Evolutionary conservation across 1,284 basidiomycete genomes (phyloP), one percentile per base, ranked within the genome.

Genomic region (Apiotrichum laibachii): DNA sequence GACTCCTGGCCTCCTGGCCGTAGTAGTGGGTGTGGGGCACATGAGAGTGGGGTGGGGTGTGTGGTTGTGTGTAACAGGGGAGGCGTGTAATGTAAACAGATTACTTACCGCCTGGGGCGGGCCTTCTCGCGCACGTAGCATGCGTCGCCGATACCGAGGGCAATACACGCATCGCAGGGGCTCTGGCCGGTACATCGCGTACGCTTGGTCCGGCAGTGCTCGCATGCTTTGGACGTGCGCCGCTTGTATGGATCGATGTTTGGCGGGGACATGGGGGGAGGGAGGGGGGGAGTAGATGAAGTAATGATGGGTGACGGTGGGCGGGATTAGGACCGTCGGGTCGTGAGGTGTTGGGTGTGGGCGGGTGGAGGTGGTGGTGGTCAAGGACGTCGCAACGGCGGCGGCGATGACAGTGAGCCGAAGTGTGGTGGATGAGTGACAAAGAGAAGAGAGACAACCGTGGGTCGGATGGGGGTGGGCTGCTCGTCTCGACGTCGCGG

Each of bases 101-200:
- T 31, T 18, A 66, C 66, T 61, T 56, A 68, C 67, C 67, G 56
- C n/a, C 63, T 42, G 3, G 65, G 67, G 15, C 67, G 47, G 1
- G 67, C 65, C 56, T 69, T 69, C 18, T 57, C 53, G n/a, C 67
- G 50, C 22, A 67, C 64, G 18, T 55, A 55, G 56, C 67, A 67
- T 5, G 33, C 37, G 9, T 65, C 61, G 8, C 50, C 57, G 19
- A 63, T 35, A 1, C 64, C 64, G 21, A 57, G 50, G 11, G 54
- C 42, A 18, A 62, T 18, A 53, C 67, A 69, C 13, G 67, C 59
- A 22, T 62, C 58, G 44, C 67, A 67, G 8, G 67, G 67, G 44
- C 59, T 55, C n/a, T 55, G 48, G 26, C 66, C 67, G 2, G 61
- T 53, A 42, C 67, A 69, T 16, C 63, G 59, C 11, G 63, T 62